Conservation (phyloP, 192 early-diverging fungal species). For the Chytriomyces confervae region DNA sequence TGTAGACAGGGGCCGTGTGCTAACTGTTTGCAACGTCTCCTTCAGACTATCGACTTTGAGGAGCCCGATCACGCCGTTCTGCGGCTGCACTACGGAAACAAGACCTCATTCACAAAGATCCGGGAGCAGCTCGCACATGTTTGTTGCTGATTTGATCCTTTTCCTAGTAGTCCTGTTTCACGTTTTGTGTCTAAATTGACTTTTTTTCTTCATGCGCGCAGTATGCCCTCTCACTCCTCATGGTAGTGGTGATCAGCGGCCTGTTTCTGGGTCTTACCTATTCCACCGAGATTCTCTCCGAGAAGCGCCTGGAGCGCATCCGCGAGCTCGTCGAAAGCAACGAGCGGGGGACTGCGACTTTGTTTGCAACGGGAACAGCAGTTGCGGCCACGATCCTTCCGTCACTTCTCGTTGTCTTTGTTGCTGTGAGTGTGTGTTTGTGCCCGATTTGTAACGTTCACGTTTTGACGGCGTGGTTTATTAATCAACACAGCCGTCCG, state of each 20-base stretch:
- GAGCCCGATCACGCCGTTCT: slow-evolving; percentile 45
- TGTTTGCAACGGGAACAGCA: slow-evolving; percentile 41
- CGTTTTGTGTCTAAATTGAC: slow-evolving; percentile 9
- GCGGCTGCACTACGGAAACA: slow-evolving; percentile 36
- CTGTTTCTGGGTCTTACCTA: slow-evolving; percentile 37
- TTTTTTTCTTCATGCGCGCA: slow-evolving; percentile 26
- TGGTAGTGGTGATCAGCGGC: slow-evolving; percentile 27
- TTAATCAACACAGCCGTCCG: slow-evolving; percentile 29
- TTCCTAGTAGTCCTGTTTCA: not conserved
- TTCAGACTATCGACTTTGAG: slow-evolving; percentile 51
- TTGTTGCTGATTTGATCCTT: not conserved
- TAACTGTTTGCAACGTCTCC: not conserved
- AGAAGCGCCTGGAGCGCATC: slow-evolving; percentile 33
- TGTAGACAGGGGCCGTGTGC: not conserved
- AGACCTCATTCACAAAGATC: slow-evolving; percentile 12
- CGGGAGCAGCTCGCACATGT: not conserved
- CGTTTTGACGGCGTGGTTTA: not conserved
- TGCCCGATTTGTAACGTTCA: too few species aligned
- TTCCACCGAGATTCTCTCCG: slow-evolving; percentile 40
- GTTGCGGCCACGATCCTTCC: slow-evolving; percentile 34
- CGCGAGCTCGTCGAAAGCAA: slow-evolving; percentile 22
- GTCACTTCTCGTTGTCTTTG: slow-evolving; percentile 33
- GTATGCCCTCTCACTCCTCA: slow-evolving; percentile 36
- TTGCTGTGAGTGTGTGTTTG: slow-evolving; percentile 21
- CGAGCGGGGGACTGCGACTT: slow-evolving; percentile 20